Conservation (phyloP, 371 early-diverging fungal species). For the Funneliformis caledonium region DNA sequence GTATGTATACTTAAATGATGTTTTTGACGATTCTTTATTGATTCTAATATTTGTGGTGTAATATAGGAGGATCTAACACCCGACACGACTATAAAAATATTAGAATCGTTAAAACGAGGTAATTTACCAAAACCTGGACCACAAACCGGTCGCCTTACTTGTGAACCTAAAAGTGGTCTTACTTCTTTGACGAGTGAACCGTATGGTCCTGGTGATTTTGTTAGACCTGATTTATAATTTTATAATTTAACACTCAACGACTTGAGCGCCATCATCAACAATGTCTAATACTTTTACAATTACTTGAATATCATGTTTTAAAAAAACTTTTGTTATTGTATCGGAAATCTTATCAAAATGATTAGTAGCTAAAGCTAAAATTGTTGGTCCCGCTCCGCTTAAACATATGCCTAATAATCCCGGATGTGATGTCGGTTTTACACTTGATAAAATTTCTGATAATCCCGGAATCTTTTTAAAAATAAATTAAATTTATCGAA, state of each 20-base stretch:
- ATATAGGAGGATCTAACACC: slow-evolving; percentile 94
- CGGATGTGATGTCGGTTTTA: slow-evolving; percentile 76
- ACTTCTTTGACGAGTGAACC: slow-evolving; percentile 88
- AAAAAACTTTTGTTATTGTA: slow-evolving; percentile 68
- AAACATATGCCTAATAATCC: slow-evolving; percentile 93
- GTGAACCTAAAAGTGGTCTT: slow-evolving; percentile 86
- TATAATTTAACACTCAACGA: background rate
- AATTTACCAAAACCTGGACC: slow-evolving; percentile 84
- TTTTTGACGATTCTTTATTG: too few species aligned
- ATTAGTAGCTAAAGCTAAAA: slow-evolving; percentile 80
- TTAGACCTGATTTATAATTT: slow-evolving; percentile 72
- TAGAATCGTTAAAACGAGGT: slow-evolving; percentile 86
- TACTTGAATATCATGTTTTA: slow-evolving; percentile 65
- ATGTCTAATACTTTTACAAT: slow-evolving; percentile 78
- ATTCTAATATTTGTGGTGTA: too few species aligned
- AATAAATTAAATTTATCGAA: background rate
- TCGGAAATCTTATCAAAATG: slow-evolving; percentile 79
- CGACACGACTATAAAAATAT: slow-evolving; percentile 83
- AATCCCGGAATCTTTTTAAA: slow-evolving; percentile 81
- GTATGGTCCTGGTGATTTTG: slow-evolving; percentile 90
- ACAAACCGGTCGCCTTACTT: slow-evolving; percentile 80
- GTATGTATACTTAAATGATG: background rate
- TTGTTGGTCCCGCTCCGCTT: slow-evolving; percentile 96
- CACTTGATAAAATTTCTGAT: slow-evolving; percentile 72
- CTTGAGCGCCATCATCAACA: slow-evolving; percentile 67